Conservation (phyloP, 805 yeast species). For the Candida nanaspora region DNA sequence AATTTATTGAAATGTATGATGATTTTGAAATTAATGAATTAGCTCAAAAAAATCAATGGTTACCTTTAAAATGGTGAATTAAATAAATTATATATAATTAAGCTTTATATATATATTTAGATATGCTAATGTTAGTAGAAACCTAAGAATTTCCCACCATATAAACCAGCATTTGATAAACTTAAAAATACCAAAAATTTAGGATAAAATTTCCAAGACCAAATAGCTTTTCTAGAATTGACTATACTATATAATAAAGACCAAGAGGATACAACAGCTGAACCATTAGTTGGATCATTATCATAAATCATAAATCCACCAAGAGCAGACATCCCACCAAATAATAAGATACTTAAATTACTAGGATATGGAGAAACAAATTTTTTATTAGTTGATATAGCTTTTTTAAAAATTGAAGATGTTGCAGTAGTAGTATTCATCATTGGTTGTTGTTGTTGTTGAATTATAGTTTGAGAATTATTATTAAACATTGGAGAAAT, state of each 20-base stretch:
- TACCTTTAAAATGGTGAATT: conserved; percentile 69
- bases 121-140: neutral
- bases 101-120: neutral
- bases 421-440: conserved; percentile 3
- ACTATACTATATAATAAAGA: conserved; percentile 64
- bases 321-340: conserved; percentile 54
- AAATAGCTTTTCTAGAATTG: conserved; percentile 53
- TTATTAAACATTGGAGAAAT: conserved; percentile 28
- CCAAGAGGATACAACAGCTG: conserved; percentile 83
- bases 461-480: conserved; percentile 15
- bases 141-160: conserved; percentile 66
- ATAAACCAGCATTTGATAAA: conserved; percentile 51
- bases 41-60: conserved; percentile 47
- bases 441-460: conserved; percentile 3
- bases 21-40: conserved; percentile 49
- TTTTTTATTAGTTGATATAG: conserved; percentile 2
- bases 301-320: conserved; percentile 75
- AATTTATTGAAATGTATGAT: conserved; percentile 86
- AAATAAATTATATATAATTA: too few relatives aligned
- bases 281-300: conserved; percentile 69
- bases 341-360: conserved; percentile 29
- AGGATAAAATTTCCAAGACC: conserved; percentile 56
- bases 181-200: conserved; percentile 52
- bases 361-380: conserved; percentile 21
- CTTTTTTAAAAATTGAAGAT: too few relatives aligned